Evolutionary conservation across 2,329 filamentous ascomycete species (phyloP).

Genomic region (Colletotrichum australisinense): DNA sequence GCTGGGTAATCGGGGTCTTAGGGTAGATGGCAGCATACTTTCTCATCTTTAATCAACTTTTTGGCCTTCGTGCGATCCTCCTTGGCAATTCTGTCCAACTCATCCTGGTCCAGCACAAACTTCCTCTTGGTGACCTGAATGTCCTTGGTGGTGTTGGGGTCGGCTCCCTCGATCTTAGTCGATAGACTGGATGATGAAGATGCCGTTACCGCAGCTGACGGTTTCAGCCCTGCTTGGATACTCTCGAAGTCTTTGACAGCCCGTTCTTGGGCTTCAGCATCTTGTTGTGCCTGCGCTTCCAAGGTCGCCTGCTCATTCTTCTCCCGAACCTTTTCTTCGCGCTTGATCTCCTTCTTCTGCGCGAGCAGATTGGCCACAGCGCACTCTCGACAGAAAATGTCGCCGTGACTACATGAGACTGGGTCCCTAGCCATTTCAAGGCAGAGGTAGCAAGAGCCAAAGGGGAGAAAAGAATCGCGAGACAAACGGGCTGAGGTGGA

Average conservation of each 20-base stretch:
- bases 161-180: background rate
- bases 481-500: conserved; percentile 84
- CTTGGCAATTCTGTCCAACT: conserved; percentile 75
- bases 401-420: conserved; percentile 84
- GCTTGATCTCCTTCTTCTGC: conserved; percentile 91
- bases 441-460: conserved; percentile 89
- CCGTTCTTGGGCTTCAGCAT: conserved; percentile 76
- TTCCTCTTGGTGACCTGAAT: conserved; percentile 72
- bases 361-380: conserved; percentile 90
- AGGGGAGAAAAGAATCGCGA: conserved; percentile 92
- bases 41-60: conserved; percentile 78
- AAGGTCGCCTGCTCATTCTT: conserved; percentile 70
- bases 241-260: conserved; percentile 87
- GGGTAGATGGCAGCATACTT: conserved; percentile 54
- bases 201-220: conserved; percentile 35
- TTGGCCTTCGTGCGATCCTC: conserved; percentile 78
- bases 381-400: conserved; percentile 96
- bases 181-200: background rate
- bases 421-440: conserved; percentile 84
- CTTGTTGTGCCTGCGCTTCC: conserved; percentile 68
- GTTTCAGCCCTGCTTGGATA: conserved; percentile 77
- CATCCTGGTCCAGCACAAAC: conserved; percentile 82
- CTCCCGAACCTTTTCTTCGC: conserved; percentile 75
- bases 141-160: background rate
- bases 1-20: background rate